Evolutionary conservation across 2,329 filamentous ascomycete species (phyloP), one percentile per base, ranked within the genome.

Genomic region (Colletotrichum ledebouriae): DNA sequence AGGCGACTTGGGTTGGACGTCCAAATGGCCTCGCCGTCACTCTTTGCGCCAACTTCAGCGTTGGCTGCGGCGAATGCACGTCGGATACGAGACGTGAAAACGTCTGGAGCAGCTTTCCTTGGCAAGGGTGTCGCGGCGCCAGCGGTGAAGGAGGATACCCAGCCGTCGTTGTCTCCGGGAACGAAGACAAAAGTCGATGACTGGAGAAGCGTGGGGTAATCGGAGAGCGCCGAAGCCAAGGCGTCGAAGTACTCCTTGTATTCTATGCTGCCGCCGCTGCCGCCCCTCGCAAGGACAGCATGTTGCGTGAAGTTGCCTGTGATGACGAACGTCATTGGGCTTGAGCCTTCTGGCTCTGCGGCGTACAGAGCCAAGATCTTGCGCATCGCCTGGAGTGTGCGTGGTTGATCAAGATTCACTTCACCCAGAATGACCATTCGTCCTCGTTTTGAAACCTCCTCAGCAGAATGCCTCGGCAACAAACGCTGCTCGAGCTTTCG

Each of bases 231-330:
- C 2, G 90, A 89, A 3, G 96, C 95, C 12, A 99, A 86, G 9
- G 90, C 89, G 80, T 99, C 94, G 78, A 98, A 98, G 77, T 92
- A 91, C 80, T 98, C 96, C 82, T 98, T 98, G 82, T 97, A 98
- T 80, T 97, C 94, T 73, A 98, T 94, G 78, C 93, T 95, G 42
- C 93, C 93, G 22, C 91, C 90, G 42, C 89, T 90, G 29, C 89
- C 89, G 60, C 92, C 90, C 33, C 87, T 84, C 6, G 88, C 87
- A 82, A 91, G 89, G 71, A 91, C 86, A 34, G 89, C 87, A 60
- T 90, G 83, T 62, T 85, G 83, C 17, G 87, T 86, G 73, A 99
- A 98, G 78, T 96, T 97, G 42, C 96, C 96, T 53, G 93, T 89
- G 6, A 99, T 80, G 50, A 98, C 83, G 75, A 98, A 95, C 1